Base-by-base conservation (phyloP, 441 rosid species). In the Gossypium gossypioides region DNA sequence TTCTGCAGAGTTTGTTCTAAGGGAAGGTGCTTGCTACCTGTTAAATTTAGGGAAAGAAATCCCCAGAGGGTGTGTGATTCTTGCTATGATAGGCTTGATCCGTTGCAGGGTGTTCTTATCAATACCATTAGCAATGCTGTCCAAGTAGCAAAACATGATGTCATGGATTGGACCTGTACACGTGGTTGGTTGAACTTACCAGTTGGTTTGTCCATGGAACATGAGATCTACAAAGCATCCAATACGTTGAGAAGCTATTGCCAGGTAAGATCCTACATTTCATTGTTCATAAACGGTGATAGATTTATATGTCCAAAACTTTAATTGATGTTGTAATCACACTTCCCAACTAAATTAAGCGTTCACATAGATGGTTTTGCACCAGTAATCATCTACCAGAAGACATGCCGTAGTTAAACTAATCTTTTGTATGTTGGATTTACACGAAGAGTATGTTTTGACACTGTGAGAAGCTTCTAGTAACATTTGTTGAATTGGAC, bases 111-210 rank as follows among this genome's bases (percentile, higher is more conserved):
- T 73, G 74, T 95, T 61, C 88, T 95, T 32, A 83, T 95, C 58
- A 85, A 86, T 74, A 83, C 95, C 61, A 89, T 87, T 54, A 95
- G 99, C 81, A 95, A 95, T 68, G 97, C 99, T 42, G 84, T 75
- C 48, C 99, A 95, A 85, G 95, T 78, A 34, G 97, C 99, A 13
- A 95, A 89, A 79, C 98, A 95, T 75, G 99, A 95, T 69, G 97
- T 92, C 29, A 72, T 86, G 79, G 97, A 95, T 82, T 95, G 99
- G 99, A 95, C 99, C 0, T 87, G 93, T 63, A 68, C 86, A 0
- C 86, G 99, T 81, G 98, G 97, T 55, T 95, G 99, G 99, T 69
- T 95, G 80, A 95, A 95, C 64, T 93, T 91, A 69, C 99, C 99
- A 0, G 78, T 92, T 84, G 96, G 97, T 80, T 73, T 95, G 50